Conservation (phyloP, 129 eudicot species). For the Flaveria brownii region DNA sequence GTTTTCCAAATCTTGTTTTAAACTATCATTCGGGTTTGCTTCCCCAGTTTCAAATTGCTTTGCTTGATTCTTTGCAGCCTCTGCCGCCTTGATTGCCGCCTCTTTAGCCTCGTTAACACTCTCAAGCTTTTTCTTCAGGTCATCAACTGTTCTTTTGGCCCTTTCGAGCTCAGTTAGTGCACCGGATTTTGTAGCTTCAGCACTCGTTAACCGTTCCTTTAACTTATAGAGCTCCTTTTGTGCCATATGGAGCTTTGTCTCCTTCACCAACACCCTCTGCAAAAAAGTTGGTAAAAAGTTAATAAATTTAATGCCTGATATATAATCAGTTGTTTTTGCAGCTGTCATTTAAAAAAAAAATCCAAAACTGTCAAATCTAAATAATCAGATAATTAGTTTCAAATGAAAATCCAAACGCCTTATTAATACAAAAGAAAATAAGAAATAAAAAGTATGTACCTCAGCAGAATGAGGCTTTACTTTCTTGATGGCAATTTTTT, state of each 20-base stretch:
- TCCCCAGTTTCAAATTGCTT: constrained; percentile 56
- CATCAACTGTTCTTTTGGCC: constrained; percentile 70
- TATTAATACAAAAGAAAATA: background rate
- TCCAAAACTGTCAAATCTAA: too few species aligned
- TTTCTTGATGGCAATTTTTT: constrained; percentile 67
- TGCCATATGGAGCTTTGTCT: constrained; percentile 77
- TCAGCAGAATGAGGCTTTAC: constrained; percentile 81
- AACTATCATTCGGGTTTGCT: constrained; percentile 28
- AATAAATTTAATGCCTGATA: background rate
- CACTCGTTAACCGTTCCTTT: constrained; percentile 67
- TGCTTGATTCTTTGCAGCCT: constrained; percentile 36
- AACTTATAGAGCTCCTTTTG: constrained; percentile 79
- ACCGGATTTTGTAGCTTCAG: constrained; percentile 72
- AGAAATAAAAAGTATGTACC: constrained; percentile 37
- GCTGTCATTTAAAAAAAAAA: background rate
- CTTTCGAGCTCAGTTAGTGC: constrained; percentile 85
- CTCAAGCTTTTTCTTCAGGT: constrained; percentile 67
- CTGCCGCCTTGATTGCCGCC: constrained; percentile 48
- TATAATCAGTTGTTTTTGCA: background rate
- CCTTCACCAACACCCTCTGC: constrained; percentile 78
- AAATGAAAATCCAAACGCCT: too few species aligned
- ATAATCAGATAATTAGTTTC: too few species aligned
- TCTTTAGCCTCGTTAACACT: constrained; percentile 64
- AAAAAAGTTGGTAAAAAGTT: background rate
- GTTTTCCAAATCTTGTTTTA: constrained; percentile 48